phyloP scores from a whole-genome alignment of 345 rosid species.

The Raphanus sativus region DNA sequence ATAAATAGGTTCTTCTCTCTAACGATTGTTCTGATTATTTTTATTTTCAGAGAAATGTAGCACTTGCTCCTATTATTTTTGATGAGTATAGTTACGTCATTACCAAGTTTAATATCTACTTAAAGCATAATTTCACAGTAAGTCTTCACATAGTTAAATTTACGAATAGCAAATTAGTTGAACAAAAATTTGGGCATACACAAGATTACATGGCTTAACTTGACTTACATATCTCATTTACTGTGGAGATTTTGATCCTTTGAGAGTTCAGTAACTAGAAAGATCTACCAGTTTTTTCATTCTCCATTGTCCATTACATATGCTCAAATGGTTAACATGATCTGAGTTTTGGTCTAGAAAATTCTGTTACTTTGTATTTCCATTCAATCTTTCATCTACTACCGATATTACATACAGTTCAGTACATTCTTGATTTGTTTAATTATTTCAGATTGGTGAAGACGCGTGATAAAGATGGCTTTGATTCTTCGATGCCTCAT shows the following conservation, averaged over 20 bases:
- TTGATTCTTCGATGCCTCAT: too few relatives aligned
- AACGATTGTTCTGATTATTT: neutral
- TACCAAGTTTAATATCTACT: slow-evolving; percentile 67
- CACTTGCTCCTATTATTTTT: slow-evolving; percentile 71
- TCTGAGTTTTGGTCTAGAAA: neutral
- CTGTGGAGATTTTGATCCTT: neutral
- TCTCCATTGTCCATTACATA: neutral
- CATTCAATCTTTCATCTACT: too few relatives aligned
- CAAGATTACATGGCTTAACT: neutral
- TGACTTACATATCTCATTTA: slow-evolving; percentile 11
- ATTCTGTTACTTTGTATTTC: too few relatives aligned
- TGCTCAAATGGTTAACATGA: neutral
- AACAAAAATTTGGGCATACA: neutral
- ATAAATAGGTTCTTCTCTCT: slow-evolving; percentile 1
- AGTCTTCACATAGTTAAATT: slow-evolving; percentile 35
- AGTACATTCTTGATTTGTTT: too few relatives aligned
- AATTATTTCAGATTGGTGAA: too few relatives aligned
- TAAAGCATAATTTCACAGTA: slow-evolving; percentile 86
- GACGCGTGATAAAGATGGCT: too few relatives aligned
- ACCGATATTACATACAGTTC: too few relatives aligned
- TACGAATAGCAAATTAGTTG: slow-evolving; percentile 4
- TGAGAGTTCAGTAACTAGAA: neutral
- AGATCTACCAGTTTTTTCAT: neutral
- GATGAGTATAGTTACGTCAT: slow-evolving; percentile 83
- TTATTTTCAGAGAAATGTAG: slow-evolving; percentile 81